phyloP scores from a whole-genome alignment of 768 basidiomycete genomes.

The Tulasnella sp. region DNA sequence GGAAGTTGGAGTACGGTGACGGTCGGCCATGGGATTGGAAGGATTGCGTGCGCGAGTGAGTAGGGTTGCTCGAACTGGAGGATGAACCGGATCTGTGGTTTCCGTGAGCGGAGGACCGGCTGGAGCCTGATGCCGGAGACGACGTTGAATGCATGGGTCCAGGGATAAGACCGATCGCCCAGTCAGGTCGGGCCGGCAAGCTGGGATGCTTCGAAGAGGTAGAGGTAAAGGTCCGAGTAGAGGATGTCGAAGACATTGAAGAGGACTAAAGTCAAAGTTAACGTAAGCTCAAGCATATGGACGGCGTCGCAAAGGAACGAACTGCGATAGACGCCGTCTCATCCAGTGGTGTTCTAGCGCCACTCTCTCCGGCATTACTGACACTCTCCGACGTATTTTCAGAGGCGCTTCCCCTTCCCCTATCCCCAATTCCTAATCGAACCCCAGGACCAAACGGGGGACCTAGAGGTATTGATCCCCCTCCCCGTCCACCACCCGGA shows the following conservation, averaged over 20 bases:
- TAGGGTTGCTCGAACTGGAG: constrained; percentile 1
- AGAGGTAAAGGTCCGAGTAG: constrained; percentile 63
- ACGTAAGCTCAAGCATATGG: background rate
- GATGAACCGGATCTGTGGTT: constrained; percentile 8
- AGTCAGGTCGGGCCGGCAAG: constrained; percentile 71
- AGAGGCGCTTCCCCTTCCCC: constrained; percentile 12
- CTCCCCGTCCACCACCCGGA: constrained; percentile 23
- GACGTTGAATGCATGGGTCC: constrained; percentile 1
- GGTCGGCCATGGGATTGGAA: constrained; percentile 7
- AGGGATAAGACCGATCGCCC: constrained; percentile 59
- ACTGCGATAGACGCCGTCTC: constrained; percentile 68
- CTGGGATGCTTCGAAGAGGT: constrained; percentile 58
- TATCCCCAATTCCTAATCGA: background rate
- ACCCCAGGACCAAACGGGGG: constrained; percentile 35
- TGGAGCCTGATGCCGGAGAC: constrained; percentile 6
- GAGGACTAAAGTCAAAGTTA: constrained; percentile 10
- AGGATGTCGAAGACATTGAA: constrained; percentile 50
- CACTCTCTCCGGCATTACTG: constrained; percentile 24
- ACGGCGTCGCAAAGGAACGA: constrained; percentile 30
- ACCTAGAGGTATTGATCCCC: constrained; percentile 32
- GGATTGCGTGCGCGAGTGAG: constrained; percentile 11
- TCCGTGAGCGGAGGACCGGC: background rate
- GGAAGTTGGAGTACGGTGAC: background rate
- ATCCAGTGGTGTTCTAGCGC: constrained; percentile 53
- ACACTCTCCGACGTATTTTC: constrained; percentile 14